Evolutionary conservation across 192 early-diverging fungal genomes (phyloP).

Genomic region (Podila clonocystis): DNA sequence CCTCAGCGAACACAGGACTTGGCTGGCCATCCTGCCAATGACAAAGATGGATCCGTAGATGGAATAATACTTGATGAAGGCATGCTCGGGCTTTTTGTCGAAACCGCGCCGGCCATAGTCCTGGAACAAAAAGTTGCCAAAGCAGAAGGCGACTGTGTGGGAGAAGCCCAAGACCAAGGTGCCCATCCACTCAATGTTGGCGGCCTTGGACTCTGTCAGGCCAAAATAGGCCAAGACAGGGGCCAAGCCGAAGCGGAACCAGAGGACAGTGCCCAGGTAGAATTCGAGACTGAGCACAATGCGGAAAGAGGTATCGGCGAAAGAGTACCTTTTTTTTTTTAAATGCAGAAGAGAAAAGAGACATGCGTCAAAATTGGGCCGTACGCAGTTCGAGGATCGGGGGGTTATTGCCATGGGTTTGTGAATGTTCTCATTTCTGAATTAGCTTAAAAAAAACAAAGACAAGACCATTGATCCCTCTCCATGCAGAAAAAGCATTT

Average conservation of each 20-base stretch:
- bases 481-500: neutral
- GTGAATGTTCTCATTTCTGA: too few species aligned
- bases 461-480: neutral
- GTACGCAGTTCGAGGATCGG: neutral
- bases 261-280: constrained; percentile 40
- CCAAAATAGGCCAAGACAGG: constrained; percentile 30
- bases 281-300: constrained; percentile 48
- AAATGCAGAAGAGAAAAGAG: neutral
- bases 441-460: neutral
- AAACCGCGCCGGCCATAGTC: constrained; percentile 47
- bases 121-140: constrained; percentile 46
- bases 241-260: constrained; percentile 44
- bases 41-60: constrained; percentile 52
- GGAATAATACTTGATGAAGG: constrained; percentile 50
- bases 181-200: constrained; percentile 41
- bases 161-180: constrained; percentile 45
- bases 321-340: constrained; percentile 32
- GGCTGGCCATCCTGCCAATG: constrained; percentile 42
- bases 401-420: neutral
- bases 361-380: neutral
- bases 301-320: constrained; percentile 38
- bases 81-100: constrained; percentile 46
- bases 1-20: constrained; percentile 39
- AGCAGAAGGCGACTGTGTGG: constrained; percentile 43
- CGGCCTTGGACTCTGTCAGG: constrained; percentile 12